Evolutionary conservation across 176 grass and related monocot genomes (phyloP), one percentile per base, ranked within the genome.

Genomic region (Thalia dealbata): DNA sequence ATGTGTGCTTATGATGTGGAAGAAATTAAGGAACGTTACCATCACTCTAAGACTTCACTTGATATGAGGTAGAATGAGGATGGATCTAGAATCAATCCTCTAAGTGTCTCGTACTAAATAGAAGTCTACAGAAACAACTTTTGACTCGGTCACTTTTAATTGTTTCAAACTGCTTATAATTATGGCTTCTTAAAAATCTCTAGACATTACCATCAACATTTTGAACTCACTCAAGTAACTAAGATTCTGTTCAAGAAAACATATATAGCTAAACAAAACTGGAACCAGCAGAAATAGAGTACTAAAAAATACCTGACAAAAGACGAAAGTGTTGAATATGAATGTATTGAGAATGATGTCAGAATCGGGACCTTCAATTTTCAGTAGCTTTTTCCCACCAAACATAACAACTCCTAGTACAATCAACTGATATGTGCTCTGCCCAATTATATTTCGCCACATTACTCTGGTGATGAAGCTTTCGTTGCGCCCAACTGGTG

Each of bases 401-500:
- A 87, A 82, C 77, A 96, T 86, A 29, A 96, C 75, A 32, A 88
- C 3, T 41, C 89, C 89, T 16, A 96, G 82, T 24, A 96, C 92
- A 50, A 84, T 72, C 21, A 96, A 75, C 73, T 96, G 92, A 78
- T 88, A 96, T 75, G 87, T 70, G 79, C 92, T 92, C 76, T 96
- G 92, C 24, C 92, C 89, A 16, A 76, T 66, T 78, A 96, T 92
- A 71, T 92, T 96, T 79, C 92, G 80, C 92, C 92, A 96, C 92
- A 96, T 96, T 30, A 87, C 50, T 82, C 75, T 89, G 14, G 92
- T 96, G 72, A 96, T 96, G 69, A 96, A 92, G 80, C 77, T 86
- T 67, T 89, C 89, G 0, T 76, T 78, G 23, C 81, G 73, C 3
- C 86, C 84, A 3, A 92, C 86, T 3, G 92, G 89, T 19, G 86